These are phyloP conservation scores for Erigeron canadensis DNA, from an alignment of 129 eudicot genomes.

Conservation along the genomic window DNA sequence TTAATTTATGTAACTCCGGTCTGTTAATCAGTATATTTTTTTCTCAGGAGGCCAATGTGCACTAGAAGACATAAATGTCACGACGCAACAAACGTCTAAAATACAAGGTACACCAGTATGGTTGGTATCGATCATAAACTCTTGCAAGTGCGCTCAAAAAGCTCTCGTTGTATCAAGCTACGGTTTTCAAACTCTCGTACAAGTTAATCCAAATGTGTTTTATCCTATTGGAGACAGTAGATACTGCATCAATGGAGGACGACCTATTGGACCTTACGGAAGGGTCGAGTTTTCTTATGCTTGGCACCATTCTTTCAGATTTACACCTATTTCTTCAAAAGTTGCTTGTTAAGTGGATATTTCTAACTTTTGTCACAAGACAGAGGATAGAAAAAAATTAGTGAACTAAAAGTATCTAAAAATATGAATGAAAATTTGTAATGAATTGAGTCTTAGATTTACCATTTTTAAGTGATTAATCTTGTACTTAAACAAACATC, in stretches of 20 bases:
- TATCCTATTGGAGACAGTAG: not conserved
- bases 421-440: too few relatives aligned
- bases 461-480: too few relatives aligned
- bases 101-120: conserved; percentile 35
- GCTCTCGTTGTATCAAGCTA: conserved; percentile 18
- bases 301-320: conserved; percentile 13
- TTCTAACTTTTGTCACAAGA: too few relatives aligned
- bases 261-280: not conserved
- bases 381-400: too few relatives aligned
- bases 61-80: too few relatives aligned
- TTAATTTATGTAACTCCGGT: too few relatives aligned
- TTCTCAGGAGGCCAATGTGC: too few relatives aligned
- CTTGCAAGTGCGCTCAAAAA: conserved; percentile 23
- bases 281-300: conserved; percentile 10
- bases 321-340: not conserved
- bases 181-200: conserved; percentile 24
- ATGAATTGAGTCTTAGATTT: too few relatives aligned
- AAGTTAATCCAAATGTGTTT: conserved; percentile 17
- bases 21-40: too few relatives aligned
- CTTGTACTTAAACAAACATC: too few relatives aligned
- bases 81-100: too few relatives aligned
- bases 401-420: too few relatives aligned
- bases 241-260: not conserved
- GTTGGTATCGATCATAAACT: conserved; percentile 26
- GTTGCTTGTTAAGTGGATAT: conserved; percentile 6